Percentiles rank a stretch among this genome's conserved stretches.
Evolutionary conservation across 2,329 filamentous ascomycete species (phyloP).

Genomic region (Fusarium aywerte): DNA sequence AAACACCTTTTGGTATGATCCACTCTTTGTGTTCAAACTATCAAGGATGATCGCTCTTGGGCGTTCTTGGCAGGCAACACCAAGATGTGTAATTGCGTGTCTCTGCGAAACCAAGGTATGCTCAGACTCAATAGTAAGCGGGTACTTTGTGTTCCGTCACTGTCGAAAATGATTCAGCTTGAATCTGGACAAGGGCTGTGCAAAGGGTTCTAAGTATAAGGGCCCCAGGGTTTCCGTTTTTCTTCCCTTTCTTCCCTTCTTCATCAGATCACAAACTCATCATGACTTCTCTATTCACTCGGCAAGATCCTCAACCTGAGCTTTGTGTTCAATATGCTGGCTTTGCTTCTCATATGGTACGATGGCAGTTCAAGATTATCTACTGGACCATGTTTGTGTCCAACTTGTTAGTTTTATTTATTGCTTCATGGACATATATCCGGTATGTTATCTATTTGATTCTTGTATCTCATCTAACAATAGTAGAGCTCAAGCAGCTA

Average conservation of each 20-base stretch:
- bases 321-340: conserved; percentile 56
- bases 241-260: not conserved
- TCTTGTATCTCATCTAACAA: not conserved
- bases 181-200: not conserved
- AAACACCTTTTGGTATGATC: conserved; percentile 1
- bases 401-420: conserved; percentile 58
- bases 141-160: conserved; percentile 34
- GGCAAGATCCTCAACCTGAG: conserved; percentile 35
- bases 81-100: conserved; percentile 41
- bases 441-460: conserved; percentile 47
- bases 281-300: conserved; percentile 38
- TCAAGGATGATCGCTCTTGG: conserved; percentile 42
- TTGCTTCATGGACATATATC: conserved; percentile 56
- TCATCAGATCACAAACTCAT: conserved; percentile 4
- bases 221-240: conserved; percentile 6
- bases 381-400: conserved; percentile 60
- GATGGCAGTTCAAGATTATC: conserved; percentile 57
- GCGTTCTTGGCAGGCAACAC: conserved; percentile 40
- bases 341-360: conserved; percentile 57
- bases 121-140: conserved; percentile 11
- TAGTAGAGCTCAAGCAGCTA: conserved; percentile 50
- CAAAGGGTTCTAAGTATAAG: conserved; percentile 27
- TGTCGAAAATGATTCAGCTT: not conserved
- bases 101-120: conserved; percentile 31
- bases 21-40: too few relatives aligned